Base-by-base conservation (phyloP, 106 monocot genomes). In the Cymbidium sinense region DNA sequence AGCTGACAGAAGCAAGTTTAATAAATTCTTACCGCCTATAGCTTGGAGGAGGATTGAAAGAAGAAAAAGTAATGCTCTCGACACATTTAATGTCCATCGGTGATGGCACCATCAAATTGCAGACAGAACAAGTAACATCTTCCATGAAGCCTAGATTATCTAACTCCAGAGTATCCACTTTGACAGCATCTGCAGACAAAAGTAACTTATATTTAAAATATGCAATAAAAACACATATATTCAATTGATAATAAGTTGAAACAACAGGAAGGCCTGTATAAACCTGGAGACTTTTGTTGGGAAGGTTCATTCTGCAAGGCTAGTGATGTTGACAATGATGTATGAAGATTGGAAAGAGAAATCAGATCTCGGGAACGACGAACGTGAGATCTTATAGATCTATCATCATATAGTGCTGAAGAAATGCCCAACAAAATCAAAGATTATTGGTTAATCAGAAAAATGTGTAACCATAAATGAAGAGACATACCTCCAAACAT, bases 31-130 rank as follows among this genome's bases (percentile, higher is more conserved):
- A 99, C 99, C 91, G 88, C 73, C 99, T 90, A 79, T 95, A 91
- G 87, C 82, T 92, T 65, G 94, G 99, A 86, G 99, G 92, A 80
- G 99, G 99, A 70, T 99, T 99, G 50, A 99, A 92, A 34, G 99
- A 92, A 81, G 99, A 99, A 87, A 93, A 95, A 51, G 87, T 83
- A 73, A 99, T 83, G 80, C 83, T 92, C 36, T 90, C 92, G 39
- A 90, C 58, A 74, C 95, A 99, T 77, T 85, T 86, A 41, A 99
- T 81, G 37, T 92, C 90, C 64, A 84, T 82, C 37, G 76, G 73
- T 70, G 84, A 82, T 33, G 86, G 73, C 34, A 79, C 33, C 28
- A 88, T 37, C 73, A 95, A 81, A 81, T 91, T 89, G 43, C 79
- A 36, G 64, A 95, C 77, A 29, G 90, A 87, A 76, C 85, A 76